Evolutionary conservation across 441 rosid species (phyloP), one percentile per base, ranked within the genome.

Genomic region (Populus hybrid): DNA sequence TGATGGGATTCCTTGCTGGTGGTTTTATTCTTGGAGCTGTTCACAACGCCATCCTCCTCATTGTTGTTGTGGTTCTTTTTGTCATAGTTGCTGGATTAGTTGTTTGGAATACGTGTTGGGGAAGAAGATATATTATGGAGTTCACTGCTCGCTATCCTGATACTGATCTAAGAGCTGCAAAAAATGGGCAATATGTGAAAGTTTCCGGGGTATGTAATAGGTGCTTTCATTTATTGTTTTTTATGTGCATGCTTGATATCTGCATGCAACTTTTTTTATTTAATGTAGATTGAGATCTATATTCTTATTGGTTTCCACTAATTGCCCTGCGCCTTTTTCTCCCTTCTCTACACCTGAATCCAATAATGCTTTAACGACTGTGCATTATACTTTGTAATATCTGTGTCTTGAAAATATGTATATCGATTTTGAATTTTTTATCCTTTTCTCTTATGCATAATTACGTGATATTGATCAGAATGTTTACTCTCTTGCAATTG

Each of bases 121-220:
- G 92, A 56, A 86, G 89, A 85, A 91, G 82, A 67, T 94, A 91
- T 72, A 84, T 89, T 77, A 72, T 83, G 21, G 88, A 85, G 74
- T 90, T 89, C 80, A 89, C 90, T 76, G 84, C 92, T 78, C 89
- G 79, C 56, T 89, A 94, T 81, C 91, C 96, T 21, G 96, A 94
- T 80, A 88, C 94, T 71, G 97, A 92, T 77, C 92, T 92, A 68
- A 80, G 98, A 83, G 90, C 89, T 74, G 96, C 97, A 59, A 90
- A 92, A 79, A 94, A 92, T 82, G 96, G 98, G 11, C 96, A 94
- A 82, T 89, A 81, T 71, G 95, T 94, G 82, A 93, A 94, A 87
- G 86, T 94, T 84, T 88, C 96, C 24, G 97, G 97, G 93, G 98
- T 94, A 93, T 74, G 92, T 72, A 18, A 74, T 11, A 14, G 53